Base-by-base conservation (phyloP, 2,329 filamentous ascomycete species). In the Knufia petricola region DNA sequence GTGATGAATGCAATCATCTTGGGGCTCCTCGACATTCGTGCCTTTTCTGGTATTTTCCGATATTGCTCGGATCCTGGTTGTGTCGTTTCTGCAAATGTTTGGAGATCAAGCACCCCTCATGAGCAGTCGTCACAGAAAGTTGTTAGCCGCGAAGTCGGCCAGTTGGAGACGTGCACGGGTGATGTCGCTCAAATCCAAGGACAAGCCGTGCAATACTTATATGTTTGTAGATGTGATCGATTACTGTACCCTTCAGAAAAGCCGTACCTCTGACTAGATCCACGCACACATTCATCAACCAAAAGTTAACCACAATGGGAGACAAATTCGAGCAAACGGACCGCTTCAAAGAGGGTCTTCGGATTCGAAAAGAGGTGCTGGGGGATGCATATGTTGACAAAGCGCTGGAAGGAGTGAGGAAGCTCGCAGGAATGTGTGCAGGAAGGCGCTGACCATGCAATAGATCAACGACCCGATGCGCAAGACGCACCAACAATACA, bases 361-460 rank as follows among this genome's bases (percentile, higher is more conserved):
- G 76, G 58, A 74, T 79, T 59, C 77, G 80, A 30, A 71, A 74
- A 45, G 69, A 70, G 52, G 80, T 83, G 7, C 73, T 79, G 12
- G 79, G 80, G n/a, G 68, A 79, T 48, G 69, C 70, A 32, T 81
- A 82, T 55, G 79, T 83, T 48, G 71, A 80, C 57, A 67, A 66
- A 3, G 72, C 79, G 1, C 66, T 82, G 8, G 65, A 66, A 32
- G 48, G 48, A 13, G 48, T 50, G 32, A 50, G 20, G n/a, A 28
- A 13, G 12, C 43, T 28, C 34, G n/a, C 15, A 23, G n/a, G 39
- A 12, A 13, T 30, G 23, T 4, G 20, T n/a, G n/a, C 21, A 13
- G 17, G 36, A 28, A 30, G 12, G 15, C 20, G 24, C 19, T 36
- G 20, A 46, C 42, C 4, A 20, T 12, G 4, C 23, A 9, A 10